Base-by-base conservation (phyloP, 1,284 basidiomycete genomes). In the Ganoderma meredithae region DNA sequence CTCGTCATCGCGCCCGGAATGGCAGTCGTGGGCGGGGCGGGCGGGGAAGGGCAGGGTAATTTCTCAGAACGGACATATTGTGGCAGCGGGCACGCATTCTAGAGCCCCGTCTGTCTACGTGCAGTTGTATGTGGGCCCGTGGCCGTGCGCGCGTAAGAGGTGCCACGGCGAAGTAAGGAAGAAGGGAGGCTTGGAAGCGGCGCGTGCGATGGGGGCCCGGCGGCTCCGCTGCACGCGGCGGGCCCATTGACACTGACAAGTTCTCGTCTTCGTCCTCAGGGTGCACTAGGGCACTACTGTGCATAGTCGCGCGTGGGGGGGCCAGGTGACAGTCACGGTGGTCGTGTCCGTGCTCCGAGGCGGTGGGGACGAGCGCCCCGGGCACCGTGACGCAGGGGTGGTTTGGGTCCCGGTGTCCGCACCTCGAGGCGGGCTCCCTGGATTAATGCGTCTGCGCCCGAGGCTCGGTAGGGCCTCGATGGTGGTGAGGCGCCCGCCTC, bases 1-100 rank as follows among this genome's bases (percentile, higher is more conserved):
- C 47, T 9, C 47, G 22, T 25, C 47, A 49, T 49, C 47, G 47
- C 47, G 47, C 47, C 25, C 22, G 47, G 47, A 25, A 25, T 49
- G 47, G 47, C 47, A 39, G 12, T 19, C 33, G 55, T 39, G 19
- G n/a, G 33, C 3, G 25, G 43, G 3, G 41, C 58, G 47, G 41
- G 41, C 60, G 33, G 31, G 22, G n/a, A 33, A 15, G 31, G 22
- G 40, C 53, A 56, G 33, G 27, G 36, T n/a, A 33, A 12, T 58
- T 68, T 66, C 66, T 27, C 66, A 65, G 47, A 39, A 52, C 64
- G 64, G 70, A 67, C 62, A 69, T 60, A 60, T 64, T 53, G 47
- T 64, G 67, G 65, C 67, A 68, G 43, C 39, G 55, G 39, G 17
- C 55, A 25, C 22, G 22, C 22, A 49, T 25, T 49, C 47, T 49